Conservation (phyloP, 441 rosid genomes). For the Gossypium davidsonii region DNA sequence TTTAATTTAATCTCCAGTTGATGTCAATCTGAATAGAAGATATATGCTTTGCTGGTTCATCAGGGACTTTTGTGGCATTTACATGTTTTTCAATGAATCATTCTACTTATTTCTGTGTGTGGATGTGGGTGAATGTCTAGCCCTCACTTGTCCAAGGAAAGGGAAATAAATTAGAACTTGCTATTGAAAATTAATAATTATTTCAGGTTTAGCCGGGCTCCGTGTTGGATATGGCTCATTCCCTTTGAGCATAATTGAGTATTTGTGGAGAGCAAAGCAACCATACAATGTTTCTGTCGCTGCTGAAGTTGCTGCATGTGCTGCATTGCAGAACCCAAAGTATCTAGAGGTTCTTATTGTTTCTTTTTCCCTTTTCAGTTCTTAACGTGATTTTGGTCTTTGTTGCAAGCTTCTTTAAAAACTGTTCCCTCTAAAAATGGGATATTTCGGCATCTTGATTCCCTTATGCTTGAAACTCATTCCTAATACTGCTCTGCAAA, state of each 20-base stretch:
- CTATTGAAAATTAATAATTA: background rate
- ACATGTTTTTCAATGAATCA: background rate
- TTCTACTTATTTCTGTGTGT: background rate
- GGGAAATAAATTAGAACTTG: background rate
- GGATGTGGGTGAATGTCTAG: background rate
- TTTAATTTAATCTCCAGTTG: background rate
- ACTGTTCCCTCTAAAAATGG: background rate
- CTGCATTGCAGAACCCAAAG: constrained; percentile 69
- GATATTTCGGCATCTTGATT: background rate
- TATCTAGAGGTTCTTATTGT: constrained; percentile 52
- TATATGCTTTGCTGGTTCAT: background rate
- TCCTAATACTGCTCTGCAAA: constrained; percentile 12
- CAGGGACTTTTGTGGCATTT: background rate
- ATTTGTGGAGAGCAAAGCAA: constrained; percentile 87
- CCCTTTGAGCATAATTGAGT: constrained; percentile 76
- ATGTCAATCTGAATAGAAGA: background rate
- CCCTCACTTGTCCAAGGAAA: background rate
- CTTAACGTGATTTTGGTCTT: background rate
- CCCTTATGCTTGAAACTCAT: background rate
- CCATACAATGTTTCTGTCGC: constrained; percentile 97
- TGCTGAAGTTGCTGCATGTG: constrained; percentile 91
- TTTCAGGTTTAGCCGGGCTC: constrained; percentile 79
- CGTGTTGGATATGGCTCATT: constrained; percentile 95
- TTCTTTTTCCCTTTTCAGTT: background rate
- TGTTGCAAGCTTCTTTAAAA: background rate